Evolutionary conservation across 1,139 yeast species (phyloP).

Genomic region (Saccharomyces hybrid): DNA sequence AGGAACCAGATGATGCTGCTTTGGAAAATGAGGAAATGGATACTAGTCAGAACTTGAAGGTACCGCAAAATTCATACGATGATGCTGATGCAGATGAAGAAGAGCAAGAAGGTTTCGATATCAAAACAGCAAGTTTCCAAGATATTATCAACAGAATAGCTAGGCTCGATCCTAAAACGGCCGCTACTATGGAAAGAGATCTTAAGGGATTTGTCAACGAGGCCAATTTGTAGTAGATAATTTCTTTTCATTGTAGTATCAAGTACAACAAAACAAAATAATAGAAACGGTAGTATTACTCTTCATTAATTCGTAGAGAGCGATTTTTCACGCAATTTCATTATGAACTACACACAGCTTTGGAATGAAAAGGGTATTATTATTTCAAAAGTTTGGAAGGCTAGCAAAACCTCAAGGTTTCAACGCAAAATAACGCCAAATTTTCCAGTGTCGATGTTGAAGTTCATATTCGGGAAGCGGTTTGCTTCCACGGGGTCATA

Average conservation of each 20-base stretch:
- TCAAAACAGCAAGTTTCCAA: constrained; percentile 33
- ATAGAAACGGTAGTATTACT: too few relatives aligned
- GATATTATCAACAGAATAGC: constrained; percentile 36
- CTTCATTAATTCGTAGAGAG: background rate
- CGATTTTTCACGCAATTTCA: background rate
- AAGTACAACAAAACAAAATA: background rate
- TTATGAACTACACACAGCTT: too few relatives aligned
- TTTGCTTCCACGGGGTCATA: constrained; percentile 26
- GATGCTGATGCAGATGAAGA: constrained; percentile 24
- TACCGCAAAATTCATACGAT: constrained; percentile 13
- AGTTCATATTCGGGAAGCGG: constrained; percentile 12
- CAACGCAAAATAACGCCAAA: background rate
- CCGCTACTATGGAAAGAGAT: constrained; percentile 34
- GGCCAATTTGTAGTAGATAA: constrained; percentile 34
- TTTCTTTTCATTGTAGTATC: background rate
- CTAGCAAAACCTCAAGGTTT: too few relatives aligned
- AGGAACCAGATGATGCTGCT: constrained; percentile 31
- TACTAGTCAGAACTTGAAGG: constrained; percentile 17
- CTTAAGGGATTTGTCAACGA: constrained; percentile 41
- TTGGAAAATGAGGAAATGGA: constrained; percentile 28
- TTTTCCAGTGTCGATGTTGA: constrained; percentile 8
- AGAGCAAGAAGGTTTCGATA: constrained; percentile 26
- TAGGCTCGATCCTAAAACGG: constrained; percentile 33
- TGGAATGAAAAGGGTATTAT: background rate
- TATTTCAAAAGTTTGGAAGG: background rate